phyloP scores from a whole-genome alignment of 805 yeast genomes.

The Schizosaccharomyces cryophilus region DNA sequence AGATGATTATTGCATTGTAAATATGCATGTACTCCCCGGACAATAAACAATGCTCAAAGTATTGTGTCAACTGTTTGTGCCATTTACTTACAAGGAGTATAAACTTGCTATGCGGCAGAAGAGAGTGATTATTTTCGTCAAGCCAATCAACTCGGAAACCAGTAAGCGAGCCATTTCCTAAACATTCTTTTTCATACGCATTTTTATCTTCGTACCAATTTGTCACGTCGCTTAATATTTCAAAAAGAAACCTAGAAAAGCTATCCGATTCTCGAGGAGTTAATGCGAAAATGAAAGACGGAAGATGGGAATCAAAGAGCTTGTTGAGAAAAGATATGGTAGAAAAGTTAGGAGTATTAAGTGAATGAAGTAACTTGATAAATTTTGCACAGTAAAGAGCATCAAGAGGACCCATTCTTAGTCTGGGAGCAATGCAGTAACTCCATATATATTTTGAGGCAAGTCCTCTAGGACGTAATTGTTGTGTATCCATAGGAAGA shows the following conservation, averaged over 20 bases:
- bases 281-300: conserved; percentile 37
- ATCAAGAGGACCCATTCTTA: conserved; percentile 57
- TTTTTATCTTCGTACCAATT: conserved; percentile 19
- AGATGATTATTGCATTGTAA: conserved; percentile 52
- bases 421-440: conserved; percentile 47
- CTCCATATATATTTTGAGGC: conserved; percentile 14
- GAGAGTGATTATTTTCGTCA: background rate
- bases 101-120: background rate
- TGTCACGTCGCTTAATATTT: conserved; percentile 25
- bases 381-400: conserved; percentile 48
- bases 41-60: conserved; percentile 20
- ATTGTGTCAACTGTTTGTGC: conserved; percentile 27
- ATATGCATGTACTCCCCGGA: conserved; percentile 49
- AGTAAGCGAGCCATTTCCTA: background rate
- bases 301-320: conserved; percentile 27
- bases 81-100: conserved; percentile 19
- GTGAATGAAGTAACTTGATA: conserved; percentile 24
- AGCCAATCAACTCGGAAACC: background rate
- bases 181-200: conserved; percentile 11
- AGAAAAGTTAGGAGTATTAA: conserved; percentile 18
- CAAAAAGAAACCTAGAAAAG: conserved; percentile 46
- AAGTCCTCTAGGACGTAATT: conserved; percentile 19
- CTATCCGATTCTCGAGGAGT: conserved; percentile 64
- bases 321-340: conserved; percentile 20
- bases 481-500: conserved; percentile 1